phyloP scores from a whole-genome alignment of 345 rosid species.

The Populus euphratica region DNA sequence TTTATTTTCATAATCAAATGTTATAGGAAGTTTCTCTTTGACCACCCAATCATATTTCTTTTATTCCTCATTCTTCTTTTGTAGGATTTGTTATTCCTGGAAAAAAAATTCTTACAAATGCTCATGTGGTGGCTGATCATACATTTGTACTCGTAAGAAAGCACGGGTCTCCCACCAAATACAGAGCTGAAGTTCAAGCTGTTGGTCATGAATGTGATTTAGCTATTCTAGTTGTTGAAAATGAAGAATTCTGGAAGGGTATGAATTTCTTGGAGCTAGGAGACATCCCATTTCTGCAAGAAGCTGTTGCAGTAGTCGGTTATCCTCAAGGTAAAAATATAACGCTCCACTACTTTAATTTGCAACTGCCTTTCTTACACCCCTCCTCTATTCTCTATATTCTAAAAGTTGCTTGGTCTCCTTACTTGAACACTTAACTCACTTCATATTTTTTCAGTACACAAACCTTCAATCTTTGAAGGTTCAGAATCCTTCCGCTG shows the following conservation, averaged over 20 bases:
- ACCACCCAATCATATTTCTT: background rate
- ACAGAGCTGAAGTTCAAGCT: constrained; percentile 61
- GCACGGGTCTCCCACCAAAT: constrained; percentile 74
- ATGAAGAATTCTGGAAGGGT: constrained; percentile 57
- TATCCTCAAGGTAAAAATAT: constrained; percentile 73
- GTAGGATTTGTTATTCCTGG: constrained; percentile 64
- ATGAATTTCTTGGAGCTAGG: constrained; percentile 70
- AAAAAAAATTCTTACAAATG: constrained; percentile 70
- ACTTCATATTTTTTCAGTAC: too few species aligned
- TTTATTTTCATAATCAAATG: background rate
- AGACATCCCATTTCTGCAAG: constrained; percentile 68
- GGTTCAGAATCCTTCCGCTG: too few species aligned
- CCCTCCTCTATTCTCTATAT: too few species aligned
- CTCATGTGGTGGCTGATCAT: constrained; percentile 85
- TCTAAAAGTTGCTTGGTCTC: too few species aligned
- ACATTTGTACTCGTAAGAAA: constrained; percentile 80
- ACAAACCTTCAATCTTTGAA: too few species aligned
- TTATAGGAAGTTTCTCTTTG: background rate
- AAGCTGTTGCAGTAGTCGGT: constrained; percentile 80
- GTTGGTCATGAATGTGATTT: constrained; percentile 88
- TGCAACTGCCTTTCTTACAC: too few species aligned
- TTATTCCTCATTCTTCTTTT: background rate
- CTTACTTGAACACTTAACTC: too few species aligned
- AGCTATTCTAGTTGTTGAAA: constrained; percentile 66
- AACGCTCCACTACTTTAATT: background rate